Conservation (phyloP, 345 rosid species). For the Psidium guajava region DNA sequence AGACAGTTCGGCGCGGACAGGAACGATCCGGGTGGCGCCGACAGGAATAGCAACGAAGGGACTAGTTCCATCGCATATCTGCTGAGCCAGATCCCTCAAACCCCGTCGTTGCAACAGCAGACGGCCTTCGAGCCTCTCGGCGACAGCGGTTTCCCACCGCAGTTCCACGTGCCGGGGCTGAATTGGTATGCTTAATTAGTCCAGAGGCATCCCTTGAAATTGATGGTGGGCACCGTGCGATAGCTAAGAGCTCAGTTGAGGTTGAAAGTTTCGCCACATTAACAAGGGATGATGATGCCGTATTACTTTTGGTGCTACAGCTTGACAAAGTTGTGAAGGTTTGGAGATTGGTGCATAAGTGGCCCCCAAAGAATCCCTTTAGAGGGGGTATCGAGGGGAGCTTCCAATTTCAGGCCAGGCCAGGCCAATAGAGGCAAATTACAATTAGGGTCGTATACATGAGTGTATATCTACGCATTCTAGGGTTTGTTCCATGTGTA, state of each 20-base stretch:
- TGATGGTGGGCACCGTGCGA: not conserved
- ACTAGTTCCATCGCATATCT: constrained; percentile 33
- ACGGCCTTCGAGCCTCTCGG: constrained; percentile 34
- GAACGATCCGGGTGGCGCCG: not conserved
- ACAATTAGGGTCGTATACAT: not conserved
- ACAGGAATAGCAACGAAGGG: constrained; percentile 12
- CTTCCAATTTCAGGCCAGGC: no score
- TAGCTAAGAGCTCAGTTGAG: not conserved
- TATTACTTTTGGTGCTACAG: not conserved
- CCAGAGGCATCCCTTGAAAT: not conserved
- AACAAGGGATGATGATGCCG: not conserved
- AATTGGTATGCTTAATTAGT: constrained; percentile 58
- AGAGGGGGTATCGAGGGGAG: not conserved
- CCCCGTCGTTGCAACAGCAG: constrained; percentile 36
- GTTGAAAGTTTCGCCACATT: not conserved
- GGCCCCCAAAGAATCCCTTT: not conserved
- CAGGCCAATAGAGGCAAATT: no score
- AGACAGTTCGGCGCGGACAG: constrained; percentile 27
- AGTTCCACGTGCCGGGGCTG: constrained; percentile 51
- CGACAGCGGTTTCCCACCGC: not conserved
- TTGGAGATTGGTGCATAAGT: not conserved
- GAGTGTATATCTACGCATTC: not conserved
- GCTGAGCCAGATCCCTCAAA: constrained; percentile 40
- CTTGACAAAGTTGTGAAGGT: not conserved
- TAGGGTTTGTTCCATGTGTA: not conserved